Evolutionary conservation across 202 grass and related monocot genomes (phyloP).

Genomic region (Dendrocalamus latiflorus): DNA sequence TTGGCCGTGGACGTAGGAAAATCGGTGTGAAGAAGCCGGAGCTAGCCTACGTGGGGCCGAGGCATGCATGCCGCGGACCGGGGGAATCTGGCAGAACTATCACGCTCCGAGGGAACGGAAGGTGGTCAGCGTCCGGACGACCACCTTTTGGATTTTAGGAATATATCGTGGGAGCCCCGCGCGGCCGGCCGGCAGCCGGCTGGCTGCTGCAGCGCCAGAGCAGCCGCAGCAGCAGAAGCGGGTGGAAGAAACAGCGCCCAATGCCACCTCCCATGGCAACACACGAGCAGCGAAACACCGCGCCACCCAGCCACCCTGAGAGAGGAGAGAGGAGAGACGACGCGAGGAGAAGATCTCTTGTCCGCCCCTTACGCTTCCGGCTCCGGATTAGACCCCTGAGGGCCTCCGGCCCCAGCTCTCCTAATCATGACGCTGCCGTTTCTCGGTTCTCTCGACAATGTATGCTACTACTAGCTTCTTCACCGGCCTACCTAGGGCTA

Average conservation of each 20-base stretch:
- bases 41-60: background rate
- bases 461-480: background rate
- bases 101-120: conserved; percentile 66
- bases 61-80: conserved; percentile 28
- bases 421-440: conserved; percentile 47
- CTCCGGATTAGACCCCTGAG: conserved; percentile 40
- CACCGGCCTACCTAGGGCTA: background rate
- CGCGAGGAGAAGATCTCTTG: conserved; percentile 29
- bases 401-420: conserved; percentile 17
- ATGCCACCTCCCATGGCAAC: no score
- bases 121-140: conserved; percentile 22
- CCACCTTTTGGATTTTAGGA: conserved; percentile 3
- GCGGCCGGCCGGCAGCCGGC: background rate
- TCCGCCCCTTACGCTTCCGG: conserved; percentile 36
- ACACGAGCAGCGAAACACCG: no score
- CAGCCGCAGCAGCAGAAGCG: background rate
- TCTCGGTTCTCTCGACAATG: conserved; percentile 15
- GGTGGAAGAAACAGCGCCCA: no score
- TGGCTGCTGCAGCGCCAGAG: background rate
- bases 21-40: background rate
- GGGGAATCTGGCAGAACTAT: conserved; percentile 82
- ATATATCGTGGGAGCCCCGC: conserved; percentile 37
- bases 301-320: no score
- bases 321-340: no score
- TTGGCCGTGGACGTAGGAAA: background rate